Evolutionary conservation across 306 rosid species (phyloP), one percentile per base, ranked within the genome.

Genomic region (Hippophae tibetana): DNA sequence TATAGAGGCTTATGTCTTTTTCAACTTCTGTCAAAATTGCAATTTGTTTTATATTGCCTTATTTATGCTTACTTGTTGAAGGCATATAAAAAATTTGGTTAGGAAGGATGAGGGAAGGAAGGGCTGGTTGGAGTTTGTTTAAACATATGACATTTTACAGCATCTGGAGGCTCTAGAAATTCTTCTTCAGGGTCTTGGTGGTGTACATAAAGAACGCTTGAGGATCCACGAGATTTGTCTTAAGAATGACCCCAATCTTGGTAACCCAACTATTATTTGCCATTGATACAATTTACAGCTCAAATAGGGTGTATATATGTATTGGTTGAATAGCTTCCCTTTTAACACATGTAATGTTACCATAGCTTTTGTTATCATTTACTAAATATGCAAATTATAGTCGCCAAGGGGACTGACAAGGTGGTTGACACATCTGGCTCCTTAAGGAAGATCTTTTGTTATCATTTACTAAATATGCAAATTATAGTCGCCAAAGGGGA

Each of bases 141-240:
- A 70, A 50, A 66, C 44, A 44, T 69, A 68, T 58, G 44, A 23
- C 53, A 52, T 76, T 64, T 58, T 67, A 69, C 81, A 92, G 98
- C 96, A 87, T 76, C 95, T 92, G 47, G 98, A 92, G 80, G 98
- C 96, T 25, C 89, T 87, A 45, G 96, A 85, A 81, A 92, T 92
- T 58, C 98, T 90, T 73, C 96, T 92, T 63, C 96, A 87, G 76
- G 98, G 96, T 47, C 85, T 85, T 52, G 85, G 95, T 72, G 98
- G 93, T 64, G 98, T 87, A 78, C 84, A 76, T 40, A 81, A 79
- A 71, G 95, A 92, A 69, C 69, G 83, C 14, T 76, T 85, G 69
- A 85, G 84, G 75, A 76, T 85, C 69, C 96, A 92, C 75, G 95
- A 87, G 77, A 74, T 87, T 47, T 83, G 93, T 74, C 89, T 87